Base-by-base conservation (phyloP, 495 filamentous ascomycete species). In the Mytilinidion resinicola region DNA sequence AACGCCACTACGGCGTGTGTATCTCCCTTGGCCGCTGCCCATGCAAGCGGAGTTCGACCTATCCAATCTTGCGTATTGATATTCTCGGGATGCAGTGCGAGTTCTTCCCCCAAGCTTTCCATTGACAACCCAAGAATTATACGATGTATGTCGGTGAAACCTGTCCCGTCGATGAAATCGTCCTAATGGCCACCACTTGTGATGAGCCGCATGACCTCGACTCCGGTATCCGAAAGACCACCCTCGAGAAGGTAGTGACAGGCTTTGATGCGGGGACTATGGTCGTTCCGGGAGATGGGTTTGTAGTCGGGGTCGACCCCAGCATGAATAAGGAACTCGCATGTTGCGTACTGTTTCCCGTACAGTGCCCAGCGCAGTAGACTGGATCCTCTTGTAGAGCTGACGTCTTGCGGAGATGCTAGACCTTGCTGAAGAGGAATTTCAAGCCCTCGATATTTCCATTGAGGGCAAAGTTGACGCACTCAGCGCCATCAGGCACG, bases 11-110 rank as follows among this genome's bases (percentile, higher is more conserved):
- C 55, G 17, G 62, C 37, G 34, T 38, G 56, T 2, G 56, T 57
- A 51, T 72, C 60, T 25, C 68, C 68, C 37, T 62, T 15, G 36
- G 63, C 66, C 9, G 69, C 70, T 7, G 71, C 70, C 70, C 72
- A 73, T 12, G 43, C 46, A 21, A 75, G 48, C 9, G 74, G 61
- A 12, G 72, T 73, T 35, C 69, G 66, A n/a, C 73, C 72, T 59
- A 59, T 33, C 65, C 46, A 14, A 69, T 61, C 44, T 46, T 61
- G 44, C 9, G 41, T 35, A 34, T 69, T 6, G 25, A 70, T 51
- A 50, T 58, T 55, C 1, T 70, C 62, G 0, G 65, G 65, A 37
- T 69, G 30, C 1, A 33, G 34, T 17, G 39, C 3, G n/a, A 69
- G 20, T 39, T 66, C 69, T 48, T 63, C 53, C 42, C 69, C 67